Evolutionary conservation across 2,329 filamentous ascomycete genomes (phyloP).

Genomic region (Seiridium cupressi): DNA sequence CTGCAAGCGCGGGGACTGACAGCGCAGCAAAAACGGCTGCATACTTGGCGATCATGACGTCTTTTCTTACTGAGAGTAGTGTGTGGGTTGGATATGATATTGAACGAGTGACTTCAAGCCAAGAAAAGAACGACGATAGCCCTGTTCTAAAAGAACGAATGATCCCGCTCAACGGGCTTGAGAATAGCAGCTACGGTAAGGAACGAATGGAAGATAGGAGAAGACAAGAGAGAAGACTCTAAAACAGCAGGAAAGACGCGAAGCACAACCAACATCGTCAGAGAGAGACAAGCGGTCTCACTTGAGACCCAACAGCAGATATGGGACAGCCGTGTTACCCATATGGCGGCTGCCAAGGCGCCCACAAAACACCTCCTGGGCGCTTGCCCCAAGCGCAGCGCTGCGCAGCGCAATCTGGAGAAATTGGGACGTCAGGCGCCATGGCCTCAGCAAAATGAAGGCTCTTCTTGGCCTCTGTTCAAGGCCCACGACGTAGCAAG

Average conservation of each 20-base stretch:
- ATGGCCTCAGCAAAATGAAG: background rate
- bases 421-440: background rate
- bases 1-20: slow-evolving; percentile 12
- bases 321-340: background rate
- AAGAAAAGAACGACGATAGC: background rate
- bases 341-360: background rate
- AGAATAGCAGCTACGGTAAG: background rate
- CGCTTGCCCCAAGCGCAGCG: background rate
- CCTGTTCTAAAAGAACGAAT: slow-evolving; percentile 8
- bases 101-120: background rate
- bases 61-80: background rate
- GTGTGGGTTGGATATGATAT: background rate
- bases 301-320: background rate
- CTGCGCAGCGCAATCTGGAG: background rate
- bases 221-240: background rate
- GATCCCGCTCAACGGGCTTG: slow-evolving; percentile 13
- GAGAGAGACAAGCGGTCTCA: background rate
- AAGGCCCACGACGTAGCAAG: background rate
- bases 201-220: background rate
- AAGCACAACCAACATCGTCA: background rate
- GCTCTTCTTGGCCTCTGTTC: background rate
- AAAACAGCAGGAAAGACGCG: background rate
- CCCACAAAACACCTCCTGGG: slow-evolving; percentile 6
- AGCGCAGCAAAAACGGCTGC: background rate
- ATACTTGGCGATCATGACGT: slow-evolving; percentile 10